Base-by-base conservation (phyloP, 495 filamentous ascomycete species). In the Evansstolkia leycettana region DNA sequence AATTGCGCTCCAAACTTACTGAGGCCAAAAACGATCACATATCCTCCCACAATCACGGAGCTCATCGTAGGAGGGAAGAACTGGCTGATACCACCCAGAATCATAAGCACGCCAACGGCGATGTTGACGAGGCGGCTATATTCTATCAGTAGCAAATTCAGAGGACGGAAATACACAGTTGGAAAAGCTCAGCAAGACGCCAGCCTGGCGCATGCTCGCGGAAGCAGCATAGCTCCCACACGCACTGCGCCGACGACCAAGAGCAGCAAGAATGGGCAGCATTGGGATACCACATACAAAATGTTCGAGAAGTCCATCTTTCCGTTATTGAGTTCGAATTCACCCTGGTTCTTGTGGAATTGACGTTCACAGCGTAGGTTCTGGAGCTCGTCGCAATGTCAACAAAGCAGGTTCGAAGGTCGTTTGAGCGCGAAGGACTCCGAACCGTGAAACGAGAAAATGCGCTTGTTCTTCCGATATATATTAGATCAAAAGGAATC, bases 91-190 rank as follows among this genome's bases (percentile, higher is more conserved):
- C 88, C 90, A 34, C 89, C 89, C 11, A 93, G 63, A 16, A 93
- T 64, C 85, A 96, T 93, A 38, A 94, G 62, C 40, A 77, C 79
- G 40, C 78, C 90, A 39, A 93, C 80, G 40, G 65, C 84, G 43
- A 96, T 69, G 72, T 99, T 99, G 48, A 92, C 84, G 46, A 96
- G 74, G 42, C 90, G 92, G 65, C 87, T 94, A 40, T 27, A 26
- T 37, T 5, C 9, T 23, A 23, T 23, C 9, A 23, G 9, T 23
- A 4, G 9, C n/a, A 9, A 5, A 9, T 23, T 23, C 20, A 23
- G 9, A 23, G 20, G 9, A 5, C 20, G 20, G 5, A 23, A 23
- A 5, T 23, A 5, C 9, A 4, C 9, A 9, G 20, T 9, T 23
- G 5, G 9, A 23, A 5, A 23, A 9, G 20, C 20, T 23, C 20